Conservation (phyloP, 768 basidiomycete species). For the Lactarius evosmus region DNA sequence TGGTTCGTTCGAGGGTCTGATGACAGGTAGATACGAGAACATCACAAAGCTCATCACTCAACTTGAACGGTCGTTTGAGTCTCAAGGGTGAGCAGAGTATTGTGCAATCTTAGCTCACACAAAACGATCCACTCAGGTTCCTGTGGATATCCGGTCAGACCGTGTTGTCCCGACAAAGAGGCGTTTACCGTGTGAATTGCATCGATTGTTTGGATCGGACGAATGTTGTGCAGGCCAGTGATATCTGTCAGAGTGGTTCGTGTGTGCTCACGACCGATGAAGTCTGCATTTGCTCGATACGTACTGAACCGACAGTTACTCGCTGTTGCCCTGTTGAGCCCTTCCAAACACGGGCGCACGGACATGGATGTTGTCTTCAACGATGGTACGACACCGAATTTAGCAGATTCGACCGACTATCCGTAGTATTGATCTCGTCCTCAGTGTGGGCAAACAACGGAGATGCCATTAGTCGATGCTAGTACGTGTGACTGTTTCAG, state of each 20-base stretch:
- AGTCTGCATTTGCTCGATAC: slow-evolving; percentile 91
- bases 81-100: slow-evolving; percentile 59
- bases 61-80: slow-evolving; percentile 72
- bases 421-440: slow-evolving; percentile 3
- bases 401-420: slow-evolving; percentile 6
- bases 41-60: slow-evolving; percentile 70
- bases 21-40: slow-evolving; percentile 70
- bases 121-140: slow-evolving; percentile 46
- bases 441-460: slow-evolving; percentile 98
- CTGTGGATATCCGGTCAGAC: slow-evolving; percentile 74
- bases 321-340: slow-evolving; percentile 63
- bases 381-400: slow-evolving; percentile 47
- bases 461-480: slow-evolving; percentile 87
- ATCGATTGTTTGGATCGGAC: slow-evolving; percentile 95
- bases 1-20: slow-evolving; percentile 18
- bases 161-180: slow-evolving; percentile 76
- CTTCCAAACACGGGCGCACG: slow-evolving; percentile 49
- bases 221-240: slow-evolving; percentile 79
- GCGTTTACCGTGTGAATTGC: slow-evolving; percentile 88
- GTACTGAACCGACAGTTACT: slow-evolving; percentile 73
- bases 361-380: slow-evolving; percentile 77
- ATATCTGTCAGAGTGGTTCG: neutral
- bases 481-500: slow-evolving; percentile 46
- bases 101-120: neutral
- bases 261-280: slow-evolving; percentile 19